phyloP scores from a whole-genome alignment of 148 eudicot genomes.

The Diospyros lotus region DNA sequence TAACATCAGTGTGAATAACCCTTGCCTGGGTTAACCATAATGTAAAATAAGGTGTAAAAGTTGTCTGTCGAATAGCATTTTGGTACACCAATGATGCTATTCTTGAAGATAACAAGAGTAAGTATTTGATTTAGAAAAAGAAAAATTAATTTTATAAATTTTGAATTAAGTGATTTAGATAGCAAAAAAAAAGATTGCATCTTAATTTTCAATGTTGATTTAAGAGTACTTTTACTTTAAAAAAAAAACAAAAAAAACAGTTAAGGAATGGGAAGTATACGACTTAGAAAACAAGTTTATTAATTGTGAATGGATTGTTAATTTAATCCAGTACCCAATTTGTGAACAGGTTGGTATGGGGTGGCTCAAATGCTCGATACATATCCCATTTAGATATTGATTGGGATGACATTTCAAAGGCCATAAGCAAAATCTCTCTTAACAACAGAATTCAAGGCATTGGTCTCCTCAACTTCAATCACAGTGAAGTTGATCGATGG shows the following conservation, averaged over 20 bases:
- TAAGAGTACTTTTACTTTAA: background rate
- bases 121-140: too few relatives aligned
- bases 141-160: too few relatives aligned
- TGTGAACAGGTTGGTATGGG: conserved; percentile 61
- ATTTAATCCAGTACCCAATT: conserved; percentile 30
- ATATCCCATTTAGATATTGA: conserved; percentile 43
- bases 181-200: too few relatives aligned
- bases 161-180: too few relatives aligned
- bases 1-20: too few relatives aligned
- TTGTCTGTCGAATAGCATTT: too few relatives aligned
- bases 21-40: too few relatives aligned
- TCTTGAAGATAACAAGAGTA: too few relatives aligned
- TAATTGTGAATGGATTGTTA: background rate
- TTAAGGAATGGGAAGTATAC: too few relatives aligned
- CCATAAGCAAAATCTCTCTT: conserved; percentile 21
- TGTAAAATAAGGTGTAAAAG: too few relatives aligned
- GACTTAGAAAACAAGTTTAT: background rate
- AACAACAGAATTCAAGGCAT: conserved; percentile 35
- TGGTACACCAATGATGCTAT: too few relatives aligned
- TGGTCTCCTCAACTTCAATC: conserved; percentile 66
- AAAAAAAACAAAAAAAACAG: background rate
- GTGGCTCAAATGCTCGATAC: conserved; percentile 56
- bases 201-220: background rate
- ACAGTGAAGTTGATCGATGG: conserved; percentile 44
- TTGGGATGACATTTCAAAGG: conserved; percentile 56